A percentile compares a stretch with the other conserved stretches of the same genome.
Conservation (phyloP, 2,329 filamentous ascomycete genomes). For the Nigrospora osmanthi region DNA sequence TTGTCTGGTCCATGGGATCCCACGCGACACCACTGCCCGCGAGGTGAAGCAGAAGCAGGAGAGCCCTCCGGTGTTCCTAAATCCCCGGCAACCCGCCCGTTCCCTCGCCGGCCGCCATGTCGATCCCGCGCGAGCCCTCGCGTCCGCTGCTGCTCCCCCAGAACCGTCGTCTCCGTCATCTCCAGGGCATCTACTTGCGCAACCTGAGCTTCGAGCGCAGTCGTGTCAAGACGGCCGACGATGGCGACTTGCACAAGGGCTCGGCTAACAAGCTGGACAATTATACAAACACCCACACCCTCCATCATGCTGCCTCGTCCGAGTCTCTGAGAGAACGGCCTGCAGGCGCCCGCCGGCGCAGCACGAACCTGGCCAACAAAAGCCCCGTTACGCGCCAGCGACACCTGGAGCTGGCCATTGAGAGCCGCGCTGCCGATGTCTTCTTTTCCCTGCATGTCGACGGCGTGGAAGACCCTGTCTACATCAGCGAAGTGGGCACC, state of each 20-base stretch:
- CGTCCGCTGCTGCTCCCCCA: slow-evolving; percentile 43
- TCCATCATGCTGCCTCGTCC: slow-evolving; percentile 50
- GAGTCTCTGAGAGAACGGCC: slow-evolving; percentile 35
- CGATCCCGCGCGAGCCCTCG: slow-evolving; percentile 4
- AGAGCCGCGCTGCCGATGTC: slow-evolving; percentile 69
- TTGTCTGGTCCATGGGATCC: no score
- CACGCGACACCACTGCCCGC: no score
- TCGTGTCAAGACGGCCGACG: slow-evolving; percentile 61
- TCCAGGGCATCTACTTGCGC: slow-evolving; percentile 78
- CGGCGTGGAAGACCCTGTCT: slow-evolving; percentile 64
- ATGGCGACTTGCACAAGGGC: slow-evolving; percentile 67
- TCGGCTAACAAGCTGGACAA: slow-evolving; percentile 57
- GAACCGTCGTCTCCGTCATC: slow-evolving; percentile 83
- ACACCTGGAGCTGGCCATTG: slow-evolving; percentile 66
- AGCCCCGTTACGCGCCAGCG: slow-evolving; percentile 55
- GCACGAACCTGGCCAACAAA: slow-evolving; percentile 38
- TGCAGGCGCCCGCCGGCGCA: slow-evolving; percentile 33
- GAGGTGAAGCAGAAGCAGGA: no score
- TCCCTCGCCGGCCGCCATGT: slow-evolving; percentile 1
- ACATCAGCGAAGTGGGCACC: slow-evolving; percentile 76
- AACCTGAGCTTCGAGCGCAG: slow-evolving; percentile 66
- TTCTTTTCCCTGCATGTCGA: slow-evolving; percentile 80
- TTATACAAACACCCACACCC: slow-evolving; percentile 34
- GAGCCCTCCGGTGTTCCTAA: no score
- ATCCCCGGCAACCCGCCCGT: not conserved